Base-by-base conservation (phyloP, 306 rosid genomes). In the Dalbergia cochinchinensis region DNA sequence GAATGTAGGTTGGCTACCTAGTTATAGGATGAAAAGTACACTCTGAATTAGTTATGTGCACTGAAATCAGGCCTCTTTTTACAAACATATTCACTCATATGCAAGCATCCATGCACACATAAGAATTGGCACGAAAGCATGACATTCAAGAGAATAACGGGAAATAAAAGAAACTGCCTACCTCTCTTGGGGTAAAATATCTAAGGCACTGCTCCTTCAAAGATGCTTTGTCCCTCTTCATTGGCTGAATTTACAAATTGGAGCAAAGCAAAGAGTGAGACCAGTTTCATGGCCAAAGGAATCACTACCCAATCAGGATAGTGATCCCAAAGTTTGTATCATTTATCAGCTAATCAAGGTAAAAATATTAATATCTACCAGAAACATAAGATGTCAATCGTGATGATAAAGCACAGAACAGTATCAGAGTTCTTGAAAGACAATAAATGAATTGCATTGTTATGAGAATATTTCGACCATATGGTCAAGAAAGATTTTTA, bases 141-240 rank as follows among this genome's bases (percentile, higher is more conserved):
- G 65, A 51, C 64, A 78, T 77, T 20, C 58, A 65, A 42, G 69
- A 60, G 60, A 74, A 73, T 65, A 80, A 65, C 11, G 59, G 20
- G 33, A 41, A 54, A 42, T 12, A 8, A 8, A 35, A 61, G 67
- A 84, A 80, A 58, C 64, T 69, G 82, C 75, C 39, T 76, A 95
- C 99, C 98, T 93, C 98, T 85, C 92, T 91, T 3, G 98, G 96
- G 44, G 98, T 90, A 81, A 93, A 91, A 78, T 86, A 95, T 83
- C 97, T 83, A 60, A 95, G 97, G 71, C 90, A 8, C 74, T 88
- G 97, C 82, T 91, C 96, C 85, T 84, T 88, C 83, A 93, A 76
- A 48, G 93, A 85, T 71, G 86, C 73, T 83, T 93, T 91, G 66
- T 88, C 97, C 88, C 85, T 89, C 83, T 71, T 85, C 87, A 90